Evolutionary conservation across 768 basidiomycete species (phyloP), one percentile per base, ranked within the genome.

Genomic region (Nidularia pulvinata): DNA sequence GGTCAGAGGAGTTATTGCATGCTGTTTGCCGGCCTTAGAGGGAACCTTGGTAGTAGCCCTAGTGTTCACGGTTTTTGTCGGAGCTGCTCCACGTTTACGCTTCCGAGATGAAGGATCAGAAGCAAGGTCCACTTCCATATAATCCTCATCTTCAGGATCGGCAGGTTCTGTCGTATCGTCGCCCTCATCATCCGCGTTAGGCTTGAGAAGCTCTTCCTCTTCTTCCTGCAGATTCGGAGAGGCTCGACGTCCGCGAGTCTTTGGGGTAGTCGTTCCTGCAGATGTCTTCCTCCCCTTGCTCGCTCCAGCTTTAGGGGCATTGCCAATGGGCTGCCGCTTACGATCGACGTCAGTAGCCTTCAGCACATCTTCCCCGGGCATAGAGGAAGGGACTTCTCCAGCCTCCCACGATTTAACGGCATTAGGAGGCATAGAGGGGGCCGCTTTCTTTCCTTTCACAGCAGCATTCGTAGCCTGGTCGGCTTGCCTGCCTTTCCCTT

Each of bases 321-420:
- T 4, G 25, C 25, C 25, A 30, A 3, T 30, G 25, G 25, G 25
- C 4, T 30, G 25, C 25, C 25, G 25, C 34, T 4, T 43, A 9
- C 44, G n/a, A 19, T 16, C 14, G 22, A 47, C 53, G 47, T 33
- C 35, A 4, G 55, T 61, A 36, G 58, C 60, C 34, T 63, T 60
- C 43, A 53, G 46, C 10, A 56, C 49, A 55, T 83, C 81, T 61
- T 86, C 80, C 37, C 80, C 78, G 3, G 85, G 84, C 44, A 82
- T 69, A 14, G 86, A 89, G 0, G 85, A 86, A 5, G 85, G 85
- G 10, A 86, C 65, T 50, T 76, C 69, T 7, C 60, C 62, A 46
- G 53, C 61, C 53, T 77, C 75, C 64, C 62, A 67, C n/a, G 70
- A 72, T n/a, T 50, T 57, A 30, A 48, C 55, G 10, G 51, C 33